Base-by-base conservation (phyloP, 2,329 filamentous ascomycete species). In the Cyanodermella asteris region DNA sequence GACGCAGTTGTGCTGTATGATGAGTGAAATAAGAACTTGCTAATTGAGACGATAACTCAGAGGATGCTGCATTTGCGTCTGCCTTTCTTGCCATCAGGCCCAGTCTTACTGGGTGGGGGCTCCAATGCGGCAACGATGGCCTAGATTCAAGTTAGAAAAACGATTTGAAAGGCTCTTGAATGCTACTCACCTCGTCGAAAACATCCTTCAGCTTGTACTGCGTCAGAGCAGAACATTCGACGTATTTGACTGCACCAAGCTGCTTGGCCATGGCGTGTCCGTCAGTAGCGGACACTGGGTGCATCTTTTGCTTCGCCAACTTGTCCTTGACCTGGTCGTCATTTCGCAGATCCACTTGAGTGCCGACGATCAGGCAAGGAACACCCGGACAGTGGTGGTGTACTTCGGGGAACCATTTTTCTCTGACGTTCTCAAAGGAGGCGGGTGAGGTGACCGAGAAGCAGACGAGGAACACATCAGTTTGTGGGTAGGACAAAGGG, bases 171-270 rank as follows among this genome's bases (percentile, higher is more conserved):
- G 15, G n/a, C 13, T 20, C 16, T 4, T 11, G n/a, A 16, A 3
- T 20, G n/a, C n/a, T n/a, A 21, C 64, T 39, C 64, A 91, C 82
- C 75, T 94, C 87, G 44, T 97, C 87, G 53, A 97, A 97, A 11
- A 97, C 87, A 46, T 94, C 87, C 63, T 97, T 97, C 37, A 97
- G 58, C 56, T 93, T 93, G 58, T 82, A 93, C 59, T 97, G 87
- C 34, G 87, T 94, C 50, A 97, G 57, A 29, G 87, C 87, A 46
- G 82, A 93, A 59, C 87, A 97, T 57, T 97, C 87, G 35, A 94
- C 87, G 42, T 97, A 97, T 61, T 93, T 94, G 41, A 97, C 80
- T 5, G 87, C 87, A 33, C 81, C 81, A n/a, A 94, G 57, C 34
- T 94, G 84, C 59, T 84, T 91, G 3, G 87, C 84, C 80, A 94